phyloP scores from a whole-genome alignment of 163 green algal species.

The Volvox carteri region DNA sequence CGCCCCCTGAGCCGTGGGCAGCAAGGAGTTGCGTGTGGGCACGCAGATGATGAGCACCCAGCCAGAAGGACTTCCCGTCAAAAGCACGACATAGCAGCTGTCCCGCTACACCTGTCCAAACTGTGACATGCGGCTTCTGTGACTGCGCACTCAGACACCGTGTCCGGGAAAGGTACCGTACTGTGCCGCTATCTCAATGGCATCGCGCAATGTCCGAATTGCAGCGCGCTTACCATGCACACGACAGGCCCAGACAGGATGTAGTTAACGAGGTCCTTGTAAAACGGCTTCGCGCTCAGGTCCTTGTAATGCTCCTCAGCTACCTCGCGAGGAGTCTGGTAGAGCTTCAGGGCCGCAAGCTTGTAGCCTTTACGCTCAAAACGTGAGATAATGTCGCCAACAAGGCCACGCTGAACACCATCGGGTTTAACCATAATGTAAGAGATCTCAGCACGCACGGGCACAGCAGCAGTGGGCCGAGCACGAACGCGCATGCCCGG shows the following conservation, averaged over 20 bases:
- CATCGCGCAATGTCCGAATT: not conserved
- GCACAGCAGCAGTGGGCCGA: slow-evolving; percentile 50
- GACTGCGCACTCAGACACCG: too few relatives aligned
- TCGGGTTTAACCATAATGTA: slow-evolving; percentile 91
- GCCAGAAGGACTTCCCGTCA: too few relatives aligned
- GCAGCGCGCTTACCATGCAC: slow-evolving; percentile 86
- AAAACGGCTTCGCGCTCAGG: slow-evolving; percentile 95
- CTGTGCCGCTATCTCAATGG: not conserved
- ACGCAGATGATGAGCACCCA: too few relatives aligned
- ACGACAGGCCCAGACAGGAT: slow-evolving; percentile 96
- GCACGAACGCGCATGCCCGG: slow-evolving; percentile 41
- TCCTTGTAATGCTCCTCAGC: slow-evolving; percentile 98
- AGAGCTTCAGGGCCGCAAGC: slow-evolving; percentile 94
- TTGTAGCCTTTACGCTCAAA: slow-evolving; percentile 99
- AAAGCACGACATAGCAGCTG: too few relatives aligned
- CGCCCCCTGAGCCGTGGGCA: too few relatives aligned
- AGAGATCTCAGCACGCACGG: slow-evolving; percentile 69
- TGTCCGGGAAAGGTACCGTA: not conserved
- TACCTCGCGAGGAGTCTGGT: slow-evolving; percentile 87
- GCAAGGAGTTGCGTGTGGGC: too few relatives aligned
- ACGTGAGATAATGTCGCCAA: slow-evolving; percentile 95
- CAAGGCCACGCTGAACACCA: slow-evolving; percentile 96
- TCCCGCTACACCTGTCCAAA: too few relatives aligned
- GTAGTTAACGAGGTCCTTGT: slow-evolving; percentile 95
- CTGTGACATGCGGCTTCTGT: too few relatives aligned